These are phyloP conservation scores for Hypoxylon crocopeplum DNA, from an alignment of 495 filamentous ascomycete species.

Conservation along the genomic window DNA sequence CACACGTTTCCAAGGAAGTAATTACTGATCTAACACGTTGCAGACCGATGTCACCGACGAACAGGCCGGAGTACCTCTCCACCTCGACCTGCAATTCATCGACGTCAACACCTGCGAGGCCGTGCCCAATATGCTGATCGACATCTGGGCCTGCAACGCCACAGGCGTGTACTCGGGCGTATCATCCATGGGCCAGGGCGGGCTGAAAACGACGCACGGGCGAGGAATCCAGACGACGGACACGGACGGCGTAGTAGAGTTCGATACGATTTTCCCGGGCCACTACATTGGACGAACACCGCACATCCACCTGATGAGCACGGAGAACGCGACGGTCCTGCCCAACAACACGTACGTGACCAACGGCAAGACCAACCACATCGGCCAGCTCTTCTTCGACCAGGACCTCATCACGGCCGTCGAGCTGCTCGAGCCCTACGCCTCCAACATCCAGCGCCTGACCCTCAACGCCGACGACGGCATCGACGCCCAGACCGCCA, in stretches of 20 bases:
- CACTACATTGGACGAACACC: slow-evolving; percentile 59
- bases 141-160: slow-evolving; percentile 59
- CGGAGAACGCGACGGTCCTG: slow-evolving; percentile 47
- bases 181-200: slow-evolving; percentile 37
- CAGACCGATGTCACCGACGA: slow-evolving; percentile 54
- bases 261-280: slow-evolving; percentile 60
- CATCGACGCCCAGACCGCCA: slow-evolving; percentile 42
- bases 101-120: slow-evolving; percentile 60
- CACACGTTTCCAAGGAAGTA: neutral
- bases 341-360: slow-evolving; percentile 54
- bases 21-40: slow-evolving; percentile 39
- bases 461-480: slow-evolving; percentile 44
- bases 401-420: slow-evolving; percentile 42
- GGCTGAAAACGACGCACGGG: slow-evolving; percentile 55
- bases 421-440: slow-evolving; percentile 46
- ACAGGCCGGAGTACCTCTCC: slow-evolving; percentile 55
- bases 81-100: slow-evolving; percentile 62
- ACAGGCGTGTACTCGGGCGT: slow-evolving; percentile 60
- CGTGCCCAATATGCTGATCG: slow-evolving; percentile 54
- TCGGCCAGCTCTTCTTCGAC: slow-evolving; percentile 64
- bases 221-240: slow-evolving; percentile 58
- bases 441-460: slow-evolving; percentile 40
- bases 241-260: slow-evolving; percentile 54
- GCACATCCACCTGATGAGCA: slow-evolving; percentile 55
- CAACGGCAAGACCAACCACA: slow-evolving; percentile 58